phyloP scores from a whole-genome alignment of 345 rosid species.

The Sonneratia caseolaris region DNA sequence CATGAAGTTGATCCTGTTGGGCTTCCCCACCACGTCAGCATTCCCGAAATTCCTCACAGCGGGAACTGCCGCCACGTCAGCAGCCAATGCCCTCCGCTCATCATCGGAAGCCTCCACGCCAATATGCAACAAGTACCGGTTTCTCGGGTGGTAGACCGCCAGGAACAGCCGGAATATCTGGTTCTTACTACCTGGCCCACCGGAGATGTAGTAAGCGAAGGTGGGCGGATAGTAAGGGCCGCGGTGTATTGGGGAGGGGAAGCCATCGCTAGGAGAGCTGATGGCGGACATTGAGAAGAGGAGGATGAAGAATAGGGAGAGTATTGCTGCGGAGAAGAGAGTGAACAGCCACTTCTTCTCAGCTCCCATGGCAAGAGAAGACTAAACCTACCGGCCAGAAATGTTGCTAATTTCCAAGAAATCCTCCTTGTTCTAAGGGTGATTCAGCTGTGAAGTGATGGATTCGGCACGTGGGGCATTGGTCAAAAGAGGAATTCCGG shows the following conservation, averaged over 20 bases:
- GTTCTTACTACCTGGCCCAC: conserved; percentile 60
- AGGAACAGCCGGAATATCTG: conserved; percentile 73
- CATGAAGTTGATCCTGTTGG: conserved; percentile 58
- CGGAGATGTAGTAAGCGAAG: conserved; percentile 80
- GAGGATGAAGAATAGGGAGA: conserved; percentile 59
- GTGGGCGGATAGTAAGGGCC: conserved; percentile 85
- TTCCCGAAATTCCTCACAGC: conserved; percentile 68
- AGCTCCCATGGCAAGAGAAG: conserved; percentile 53
- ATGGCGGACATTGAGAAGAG: conserved; percentile 68
- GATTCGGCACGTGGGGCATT: conserved; percentile 32
- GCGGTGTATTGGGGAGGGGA: conserved; percentile 61
- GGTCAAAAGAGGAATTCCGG: conserved; percentile 7
- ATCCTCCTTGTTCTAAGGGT: not conserved
- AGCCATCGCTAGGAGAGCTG: conserved; percentile 45
- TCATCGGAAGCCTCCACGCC: conserved; percentile 66
- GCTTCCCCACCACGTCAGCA: conserved; percentile 80
- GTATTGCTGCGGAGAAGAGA: conserved; percentile 65
- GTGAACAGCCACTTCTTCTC: conserved; percentile 88
- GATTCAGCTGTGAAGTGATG: conserved; percentile 1
- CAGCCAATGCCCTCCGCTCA: conserved; percentile 49
- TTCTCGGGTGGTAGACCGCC: conserved; percentile 92
- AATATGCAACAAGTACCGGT: conserved; percentile 79
- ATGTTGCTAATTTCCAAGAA: not conserved
- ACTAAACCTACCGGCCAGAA: not conserved
- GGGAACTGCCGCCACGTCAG: conserved; percentile 59